Evolutionary conservation across 176 grass and related monocot species (phyloP).

Genomic region (Poa annua): DNA sequence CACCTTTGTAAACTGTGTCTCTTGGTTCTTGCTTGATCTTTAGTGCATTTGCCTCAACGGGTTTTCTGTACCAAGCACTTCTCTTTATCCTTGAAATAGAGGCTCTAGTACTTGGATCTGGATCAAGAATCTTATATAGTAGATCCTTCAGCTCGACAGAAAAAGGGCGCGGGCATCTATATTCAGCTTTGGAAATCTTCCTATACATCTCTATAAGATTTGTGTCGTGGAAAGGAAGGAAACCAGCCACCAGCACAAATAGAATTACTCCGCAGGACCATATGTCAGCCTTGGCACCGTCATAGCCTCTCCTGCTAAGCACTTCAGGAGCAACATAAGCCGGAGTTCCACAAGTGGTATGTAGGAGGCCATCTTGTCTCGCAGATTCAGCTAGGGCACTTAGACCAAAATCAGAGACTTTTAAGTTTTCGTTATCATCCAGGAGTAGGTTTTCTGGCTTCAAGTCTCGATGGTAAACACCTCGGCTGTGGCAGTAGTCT

Average conservation of each 20-base stretch:
- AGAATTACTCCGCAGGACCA: conserved; percentile 63
- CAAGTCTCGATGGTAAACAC: conserved; percentile 52
- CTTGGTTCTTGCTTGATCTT: conserved; percentile 40
- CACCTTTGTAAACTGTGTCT: conserved; percentile 26
- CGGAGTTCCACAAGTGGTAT: conserved; percentile 58
- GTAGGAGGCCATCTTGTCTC: conserved; percentile 55
- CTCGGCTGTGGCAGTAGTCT: conserved; percentile 64
- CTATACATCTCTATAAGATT: conserved; percentile 55
- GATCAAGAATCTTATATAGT: conserved; percentile 53
- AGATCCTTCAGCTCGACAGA: conserved; percentile 49
- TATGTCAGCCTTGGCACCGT: conserved; percentile 53
- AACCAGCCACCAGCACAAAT: conserved; percentile 58
- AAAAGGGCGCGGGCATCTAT: conserved; percentile 47
- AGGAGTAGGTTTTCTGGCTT: conserved; percentile 56
- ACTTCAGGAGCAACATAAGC: conserved; percentile 66
- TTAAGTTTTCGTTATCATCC: conserved; percentile 51
- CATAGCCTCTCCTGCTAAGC: conserved; percentile 53
- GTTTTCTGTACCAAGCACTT: conserved; percentile 48
- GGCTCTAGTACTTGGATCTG: conserved; percentile 46
- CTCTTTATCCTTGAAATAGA: conserved; percentile 49
- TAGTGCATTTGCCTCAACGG: conserved; percentile 28
- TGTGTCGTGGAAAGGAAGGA: conserved; percentile 51
- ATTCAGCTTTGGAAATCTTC: conserved; percentile 54
- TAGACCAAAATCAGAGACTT: conserved; percentile 56
- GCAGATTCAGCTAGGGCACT: conserved; percentile 55